Percentiles rank a stretch among this genome's conserved stretches.
phyloP scores from a whole-genome alignment of 768 basidiomycete genomes.

The Lepiota brunneoincarnata region DNA sequence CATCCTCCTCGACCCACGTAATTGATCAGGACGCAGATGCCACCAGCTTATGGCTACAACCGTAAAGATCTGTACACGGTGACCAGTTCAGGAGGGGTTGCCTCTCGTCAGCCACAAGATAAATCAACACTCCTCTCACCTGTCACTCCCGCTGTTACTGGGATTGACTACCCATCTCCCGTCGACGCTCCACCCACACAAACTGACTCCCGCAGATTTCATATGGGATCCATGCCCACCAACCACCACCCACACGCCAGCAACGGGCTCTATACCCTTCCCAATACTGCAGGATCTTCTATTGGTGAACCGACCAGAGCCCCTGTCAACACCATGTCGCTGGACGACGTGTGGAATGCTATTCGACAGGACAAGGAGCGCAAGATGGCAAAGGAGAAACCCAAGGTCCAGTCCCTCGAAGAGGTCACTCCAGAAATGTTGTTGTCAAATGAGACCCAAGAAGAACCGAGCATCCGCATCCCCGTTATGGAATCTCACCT shows the following conservation, averaged over 20 bases:
- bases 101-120: conserved; percentile 14
- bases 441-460: conserved; percentile 15
- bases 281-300: conserved; percentile 37
- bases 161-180: conserved; percentile 43
- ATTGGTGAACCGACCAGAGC: conserved; percentile 39
- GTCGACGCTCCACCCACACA: conserved; percentile 34
- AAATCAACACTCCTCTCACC: conserved; percentile 31
- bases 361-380: conserved; percentile 64
- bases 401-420: conserved; percentile 71
- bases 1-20: conserved; percentile 7
- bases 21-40: conserved; percentile 19
- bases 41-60: conserved; percentile 19
- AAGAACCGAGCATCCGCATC: conserved; percentile 33
- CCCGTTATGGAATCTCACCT: conserved; percentile 37
- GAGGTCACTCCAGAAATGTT: conserved; percentile 35
- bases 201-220: conserved; percentile 28
- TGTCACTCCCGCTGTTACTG: conserved; percentile 45
- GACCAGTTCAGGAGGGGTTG: conserved; percentile 5
- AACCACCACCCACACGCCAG: neutral
- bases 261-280: conserved; percentile 29
- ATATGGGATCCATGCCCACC: conserved; percentile 17
- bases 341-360: conserved; percentile 65
- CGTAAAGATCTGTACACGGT: conserved; percentile 9
- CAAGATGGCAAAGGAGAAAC: conserved; percentile 63
- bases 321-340: conserved; percentile 35